Conservation (phyloP, 1,284 basidiomycete species). For the Malassezia caprae region DNA sequence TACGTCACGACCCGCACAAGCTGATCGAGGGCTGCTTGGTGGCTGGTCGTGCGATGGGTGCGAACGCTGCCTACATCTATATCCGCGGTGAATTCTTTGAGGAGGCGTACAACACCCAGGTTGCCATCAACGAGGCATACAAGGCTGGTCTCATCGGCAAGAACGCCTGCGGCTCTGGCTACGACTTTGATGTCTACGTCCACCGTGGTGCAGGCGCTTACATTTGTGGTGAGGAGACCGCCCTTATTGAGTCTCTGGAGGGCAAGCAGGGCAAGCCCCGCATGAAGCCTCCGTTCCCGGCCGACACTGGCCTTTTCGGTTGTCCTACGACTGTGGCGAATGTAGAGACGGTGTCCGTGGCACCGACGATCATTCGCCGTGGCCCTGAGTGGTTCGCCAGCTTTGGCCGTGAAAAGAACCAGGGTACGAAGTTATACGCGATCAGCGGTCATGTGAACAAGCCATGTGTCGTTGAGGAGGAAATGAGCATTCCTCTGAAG, state of each 20-base stretch:
- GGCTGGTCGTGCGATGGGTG: constrained; percentile 96
- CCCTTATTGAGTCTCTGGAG: constrained; percentile 89
- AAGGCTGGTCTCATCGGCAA: constrained; percentile 81
- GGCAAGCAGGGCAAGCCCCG: constrained; percentile 95
- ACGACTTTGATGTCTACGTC: constrained; percentile 89
- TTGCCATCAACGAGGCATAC: constrained; percentile 92
- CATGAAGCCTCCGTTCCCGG: constrained; percentile 98
- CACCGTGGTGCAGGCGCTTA: constrained; percentile 96
- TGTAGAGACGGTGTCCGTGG: constrained; percentile 94
- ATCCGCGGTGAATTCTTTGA: constrained; percentile 96
- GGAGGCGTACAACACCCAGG: constrained; percentile 83
- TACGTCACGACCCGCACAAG: constrained; percentile 96
- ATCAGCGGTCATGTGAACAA: constrained; percentile 96
- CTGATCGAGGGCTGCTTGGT: constrained; percentile 94
- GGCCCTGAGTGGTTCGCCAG: constrained; percentile 84
- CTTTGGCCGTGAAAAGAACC: constrained; percentile 85
- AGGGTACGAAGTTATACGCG: constrained; percentile 90
- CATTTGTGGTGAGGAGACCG: constrained; percentile 98
- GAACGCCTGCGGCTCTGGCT: constrained; percentile 83
- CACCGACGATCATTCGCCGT: constrained; percentile 87
- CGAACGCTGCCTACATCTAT: constrained; percentile 94
- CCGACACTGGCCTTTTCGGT: constrained; percentile 91
- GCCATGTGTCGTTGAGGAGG: constrained; percentile 94
- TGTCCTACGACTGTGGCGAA: constrained; percentile 96
- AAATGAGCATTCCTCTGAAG: constrained; percentile 92